A percentile compares a stretch with the other conserved stretches of the same genome.
Evolutionary conservation across 805 yeast species (phyloP).

Genomic region (Yamadazyma nakazawae): DNA sequence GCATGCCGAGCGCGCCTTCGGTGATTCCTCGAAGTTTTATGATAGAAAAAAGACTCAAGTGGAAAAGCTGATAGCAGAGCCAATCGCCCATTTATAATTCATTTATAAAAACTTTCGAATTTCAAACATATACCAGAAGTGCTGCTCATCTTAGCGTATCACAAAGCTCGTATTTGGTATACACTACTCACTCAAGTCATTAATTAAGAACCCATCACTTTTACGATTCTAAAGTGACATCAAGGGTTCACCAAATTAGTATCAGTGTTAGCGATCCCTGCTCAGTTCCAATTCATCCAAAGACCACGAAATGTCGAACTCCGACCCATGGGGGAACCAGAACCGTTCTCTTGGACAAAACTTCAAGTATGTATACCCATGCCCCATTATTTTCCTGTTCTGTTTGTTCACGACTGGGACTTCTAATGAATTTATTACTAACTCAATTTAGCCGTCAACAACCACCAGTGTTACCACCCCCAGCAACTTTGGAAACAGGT

Average conservation of each 20-base stretch:
- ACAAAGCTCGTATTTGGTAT: background rate
- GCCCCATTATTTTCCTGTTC: background rate
- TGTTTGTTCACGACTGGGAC: background rate
- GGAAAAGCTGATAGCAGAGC: constrained; percentile 5
- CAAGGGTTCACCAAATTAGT: background rate
- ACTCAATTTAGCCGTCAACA: constrained; percentile 46
- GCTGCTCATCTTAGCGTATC: too few relatives aligned
- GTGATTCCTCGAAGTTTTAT: constrained; percentile 7
- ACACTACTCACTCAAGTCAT: background rate
- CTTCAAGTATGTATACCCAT: constrained; percentile 35
- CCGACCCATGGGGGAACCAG: constrained; percentile 42
- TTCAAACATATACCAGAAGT: background rate
- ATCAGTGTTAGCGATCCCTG: background rate
- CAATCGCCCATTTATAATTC: background rate
- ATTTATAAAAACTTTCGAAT: too few relatives aligned
- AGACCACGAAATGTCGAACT: constrained; percentile 30
- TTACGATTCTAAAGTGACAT: background rate
- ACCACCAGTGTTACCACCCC: constrained; percentile 61
- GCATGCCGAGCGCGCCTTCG: constrained; percentile 6
- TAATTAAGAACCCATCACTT: background rate
- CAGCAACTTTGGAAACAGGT: constrained; percentile 52
- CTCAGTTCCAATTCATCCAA: background rate
- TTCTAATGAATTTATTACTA: background rate
- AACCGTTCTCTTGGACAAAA: constrained; percentile 42
- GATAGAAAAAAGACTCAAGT: constrained; percentile 5